Base-by-base conservation (phyloP, 257 asterid species). In the Solanum sitiens region DNA sequence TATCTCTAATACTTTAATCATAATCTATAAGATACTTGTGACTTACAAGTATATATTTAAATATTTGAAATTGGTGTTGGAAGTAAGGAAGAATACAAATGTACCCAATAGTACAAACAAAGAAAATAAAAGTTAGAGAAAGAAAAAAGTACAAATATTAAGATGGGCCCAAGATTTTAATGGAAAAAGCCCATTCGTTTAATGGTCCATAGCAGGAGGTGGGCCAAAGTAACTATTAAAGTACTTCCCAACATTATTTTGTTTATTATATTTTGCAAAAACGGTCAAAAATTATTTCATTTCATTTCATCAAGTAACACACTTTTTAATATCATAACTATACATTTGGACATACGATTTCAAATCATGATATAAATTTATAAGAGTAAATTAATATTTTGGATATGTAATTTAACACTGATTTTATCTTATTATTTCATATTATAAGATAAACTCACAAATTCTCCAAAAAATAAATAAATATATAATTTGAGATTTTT, bases 1-100 rank as follows among this genome's bases (percentile, higher is more conserved):
- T 18, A 53, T 56, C 4, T 53, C 10, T 0, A 0, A 53, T 53
- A 53, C 16, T 53, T 53, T 53, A 0, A 0, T 56, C n/a, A 56
- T 0, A 56, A 0, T 56, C n/a, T 18, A 56, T 56, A 2, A 53
- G 3, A 53, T 18, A 18, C 4, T 7, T 18, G 11, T 7, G 11
- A 2, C 11, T 56, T 56, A 56, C 7, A 1, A 0, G 4, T 56
- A 56, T 56, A 18, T 56, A 18, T 56, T 18, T 56, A 56, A 56
- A 73, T 33, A 72, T 70, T 4, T 27, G 0, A 35, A 72, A 8
- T 18, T 72, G 6, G 27, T 18, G 45, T 33, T 18, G 42, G 39
- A 72, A 35, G 27, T 33, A 2, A 33, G 79, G n/a, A 72, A 72
- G 6, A 72, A 72, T 72, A 72, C 44, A 72, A 33, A 33, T 39